Percentiles rank a stretch among this genome's conserved stretches.
phyloP scores from a whole-genome alignment of 805 yeast genomes.

The Candida insectorum region DNA sequence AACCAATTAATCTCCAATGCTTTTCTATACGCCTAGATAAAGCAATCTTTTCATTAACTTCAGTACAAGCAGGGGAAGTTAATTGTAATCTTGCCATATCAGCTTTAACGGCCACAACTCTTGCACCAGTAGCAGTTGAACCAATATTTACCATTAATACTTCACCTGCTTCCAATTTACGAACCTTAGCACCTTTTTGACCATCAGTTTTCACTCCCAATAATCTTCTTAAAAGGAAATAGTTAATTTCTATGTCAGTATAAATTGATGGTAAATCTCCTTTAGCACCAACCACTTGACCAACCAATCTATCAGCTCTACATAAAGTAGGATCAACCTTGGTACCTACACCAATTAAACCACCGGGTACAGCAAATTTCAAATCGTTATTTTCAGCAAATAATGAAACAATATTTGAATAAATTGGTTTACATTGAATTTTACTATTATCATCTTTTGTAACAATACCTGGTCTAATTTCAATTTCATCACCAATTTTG shows the following conservation, averaged over 20 bases:
- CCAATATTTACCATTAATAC: constrained; percentile 99
- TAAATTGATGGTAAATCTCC: constrained; percentile 94
- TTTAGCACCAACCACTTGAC: constrained; percentile 98
- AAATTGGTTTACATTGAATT: constrained; percentile 93
- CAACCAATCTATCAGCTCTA: constrained; percentile 98
- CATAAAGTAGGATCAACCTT: constrained; percentile 98
- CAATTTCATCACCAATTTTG: constrained; percentile 96
- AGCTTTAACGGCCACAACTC: constrained; percentile 96
- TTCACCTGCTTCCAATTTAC: constrained; percentile 90
- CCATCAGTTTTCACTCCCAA: constrained; percentile 98
- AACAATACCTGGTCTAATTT: constrained; percentile 98
- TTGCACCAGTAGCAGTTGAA: constrained; percentile 98
- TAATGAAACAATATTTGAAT: constrained; percentile 87
- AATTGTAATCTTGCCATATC: constrained; percentile 98
- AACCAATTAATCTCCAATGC: constrained; percentile 99
- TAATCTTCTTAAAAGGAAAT: constrained; percentile 92
- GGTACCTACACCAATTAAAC: constrained; percentile 98
- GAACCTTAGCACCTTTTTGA: constrained; percentile 88
- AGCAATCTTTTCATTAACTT: constrained; percentile 96
- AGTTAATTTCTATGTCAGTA: constrained; percentile 96
- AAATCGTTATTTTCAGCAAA: constrained; percentile 97
- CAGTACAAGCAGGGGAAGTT: constrained; percentile 98
- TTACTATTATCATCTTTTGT: constrained; percentile 86
- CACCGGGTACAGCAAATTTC: constrained; percentile 99
- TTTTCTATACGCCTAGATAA: constrained; percentile 98